Evolutionary conservation across 192 early-diverging fungal species (phyloP).

Genomic region (Funneliformis geosporum): DNA sequence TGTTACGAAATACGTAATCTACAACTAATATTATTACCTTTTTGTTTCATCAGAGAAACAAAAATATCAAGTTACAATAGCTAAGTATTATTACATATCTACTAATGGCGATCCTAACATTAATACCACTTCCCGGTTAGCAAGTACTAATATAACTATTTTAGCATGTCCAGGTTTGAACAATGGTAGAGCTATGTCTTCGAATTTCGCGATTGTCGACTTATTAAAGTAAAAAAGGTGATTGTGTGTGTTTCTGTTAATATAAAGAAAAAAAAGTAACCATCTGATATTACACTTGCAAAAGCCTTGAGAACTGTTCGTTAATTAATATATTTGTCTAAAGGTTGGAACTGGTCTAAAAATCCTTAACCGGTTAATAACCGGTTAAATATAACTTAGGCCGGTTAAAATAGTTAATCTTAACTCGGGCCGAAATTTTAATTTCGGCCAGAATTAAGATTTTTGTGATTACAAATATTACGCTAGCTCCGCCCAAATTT

Average conservation of each 20-base stretch:
- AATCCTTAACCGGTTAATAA: no score
- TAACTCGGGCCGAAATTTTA: no score
- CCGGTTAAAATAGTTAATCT: no score
- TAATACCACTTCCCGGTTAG: background rate
- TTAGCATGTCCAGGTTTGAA: background rate
- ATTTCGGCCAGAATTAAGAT: no score
- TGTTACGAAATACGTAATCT: background rate
- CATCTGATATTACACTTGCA: background rate
- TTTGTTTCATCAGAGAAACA: background rate
- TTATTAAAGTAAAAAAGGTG: background rate
- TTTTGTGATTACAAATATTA: no score
- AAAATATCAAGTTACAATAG: conserved; percentile 7
- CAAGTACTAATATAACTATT: conserved; percentile 11
- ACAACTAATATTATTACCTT: background rate
- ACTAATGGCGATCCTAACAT: background rate
- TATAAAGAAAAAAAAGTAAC: background rate
- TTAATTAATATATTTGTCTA: no score
- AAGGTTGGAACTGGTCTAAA: no score
- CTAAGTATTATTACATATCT: background rate
- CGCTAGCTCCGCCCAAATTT: no score
- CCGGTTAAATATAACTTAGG: no score
- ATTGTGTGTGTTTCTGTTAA: background rate
- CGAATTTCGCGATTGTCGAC: background rate
- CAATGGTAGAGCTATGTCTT: conserved; percentile 21
- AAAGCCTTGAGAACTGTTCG: background rate